Evolutionary conservation across 768 basidiomycete species (phyloP), one percentile per base, ranked within the genome.

Genomic region (Russula foetens): DNA sequence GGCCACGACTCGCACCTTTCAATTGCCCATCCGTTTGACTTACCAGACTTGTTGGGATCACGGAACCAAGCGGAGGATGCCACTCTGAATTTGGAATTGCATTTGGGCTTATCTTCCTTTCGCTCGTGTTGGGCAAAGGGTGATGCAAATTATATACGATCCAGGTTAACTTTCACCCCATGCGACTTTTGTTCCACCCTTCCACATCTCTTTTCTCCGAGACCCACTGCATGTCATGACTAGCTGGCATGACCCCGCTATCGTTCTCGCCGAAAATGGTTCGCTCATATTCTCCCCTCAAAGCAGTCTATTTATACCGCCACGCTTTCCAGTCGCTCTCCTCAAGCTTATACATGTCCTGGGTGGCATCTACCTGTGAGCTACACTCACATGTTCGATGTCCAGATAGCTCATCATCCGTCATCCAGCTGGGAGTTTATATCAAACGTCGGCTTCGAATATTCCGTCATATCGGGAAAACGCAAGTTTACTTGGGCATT

Each of bases 351-450:
- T 41, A 3, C 55, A 62, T 44, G 55, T 63, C 21, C 19, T 57
- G 12, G 62, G 49, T 19, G 61, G 63, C 15, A 14, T 64, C 31
- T 57, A 64, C 45, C 53, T 64, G 63, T 62, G n/a, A 48, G 53
- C 5, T 39, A 38, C 24, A 21, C 21, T 51, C 17, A 7, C 43
- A 11, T 12, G n/a, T n/a, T n/a, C n/a, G 39, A 24, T 21, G 11
- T 19, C n/a, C 1, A 38, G 23, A 14, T 8, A 1, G 5, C 35
- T 19, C 5, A 9, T 43, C 31, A 35, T 19, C 41, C 28, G 26
- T 15, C 2, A 12, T 38, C 31, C 12, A 61, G 62, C 41, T 63
- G 62, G 62, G 62, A 63, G 28, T 51, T 63, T 43, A 1, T 61
- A 21, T 38, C n/a, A 26, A 56, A 46, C 28, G 2, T 63, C 35